These are phyloP conservation scores for Fraxinus angustifolia DNA, from an alignment of 305 asterid species.

Conservation along the genomic window DNA sequence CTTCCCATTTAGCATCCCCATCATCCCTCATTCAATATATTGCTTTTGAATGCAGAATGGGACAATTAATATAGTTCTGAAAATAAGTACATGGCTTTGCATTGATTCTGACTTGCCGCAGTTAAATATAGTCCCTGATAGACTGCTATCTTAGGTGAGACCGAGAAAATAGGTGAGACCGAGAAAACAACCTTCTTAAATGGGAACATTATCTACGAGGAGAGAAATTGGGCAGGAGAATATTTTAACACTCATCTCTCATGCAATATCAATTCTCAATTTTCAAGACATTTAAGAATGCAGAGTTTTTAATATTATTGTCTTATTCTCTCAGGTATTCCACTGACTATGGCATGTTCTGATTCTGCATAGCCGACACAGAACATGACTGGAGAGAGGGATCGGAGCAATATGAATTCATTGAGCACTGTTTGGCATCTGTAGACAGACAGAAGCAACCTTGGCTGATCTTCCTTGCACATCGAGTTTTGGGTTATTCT, in stretches of 20 bases:
- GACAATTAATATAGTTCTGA: not conserved
- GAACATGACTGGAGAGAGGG: slow-evolving; percentile 99
- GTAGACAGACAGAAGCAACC: slow-evolving; percentile 90
- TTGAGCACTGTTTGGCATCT: slow-evolving; percentile 80
- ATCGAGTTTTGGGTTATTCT: slow-evolving; percentile 86
- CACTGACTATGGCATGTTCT: slow-evolving; percentile 94
- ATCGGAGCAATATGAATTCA: slow-evolving; percentile 73
- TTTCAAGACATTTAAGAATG: not conserved
- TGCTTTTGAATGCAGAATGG: not conserved
- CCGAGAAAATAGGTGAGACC: not conserved
- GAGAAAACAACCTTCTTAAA: not conserved
- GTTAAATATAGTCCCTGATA: not conserved
- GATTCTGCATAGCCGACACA: slow-evolving; percentile 86
- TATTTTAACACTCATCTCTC: not conserved
- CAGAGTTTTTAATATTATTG: not conserved
- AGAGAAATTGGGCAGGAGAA: slow-evolving; percentile 17
- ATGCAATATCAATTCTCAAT: not conserved
- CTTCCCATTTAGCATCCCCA: not conserved
- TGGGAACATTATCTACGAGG: not conserved
- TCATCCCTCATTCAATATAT: not conserved
- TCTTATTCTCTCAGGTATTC: slow-evolving; percentile 58
- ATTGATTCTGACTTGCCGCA: not conserved
- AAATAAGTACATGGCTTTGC: not conserved
- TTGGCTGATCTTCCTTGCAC: slow-evolving; percentile 86
- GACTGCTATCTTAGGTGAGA: not conserved